Percentiles rank a stretch among this genome's conserved stretches.
Evolutionary conservation across 2,329 filamentous ascomycete genomes (phyloP).

Genomic region (Hypoxylon sp.): DNA sequence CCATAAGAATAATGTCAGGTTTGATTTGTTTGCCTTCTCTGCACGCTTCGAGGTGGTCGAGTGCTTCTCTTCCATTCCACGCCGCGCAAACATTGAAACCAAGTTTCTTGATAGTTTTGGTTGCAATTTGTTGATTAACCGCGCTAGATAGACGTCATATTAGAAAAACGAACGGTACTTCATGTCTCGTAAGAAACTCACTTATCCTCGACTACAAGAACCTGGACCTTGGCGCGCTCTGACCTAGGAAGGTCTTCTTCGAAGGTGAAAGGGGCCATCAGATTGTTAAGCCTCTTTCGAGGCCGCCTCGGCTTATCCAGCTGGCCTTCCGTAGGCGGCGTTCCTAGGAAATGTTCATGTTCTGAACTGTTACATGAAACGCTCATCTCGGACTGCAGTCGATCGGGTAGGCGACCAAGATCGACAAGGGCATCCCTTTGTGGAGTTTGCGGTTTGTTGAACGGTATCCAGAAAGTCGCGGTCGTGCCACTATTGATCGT

Average conservation of each 20-base stretch:
- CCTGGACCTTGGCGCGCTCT: slow-evolving; percentile 73
- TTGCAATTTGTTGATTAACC: slow-evolving; percentile 82
- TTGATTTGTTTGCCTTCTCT: slow-evolving; percentile 64
- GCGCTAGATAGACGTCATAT: slow-evolving; percentile 55
- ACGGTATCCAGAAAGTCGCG: slow-evolving; percentile 82
- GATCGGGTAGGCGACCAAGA: slow-evolving; percentile 74
- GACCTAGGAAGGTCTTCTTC: slow-evolving; percentile 64
- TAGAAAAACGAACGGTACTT: slow-evolving; percentile 23
- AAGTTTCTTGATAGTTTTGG: slow-evolving; percentile 79
- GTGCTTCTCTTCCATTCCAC: slow-evolving; percentile 83
- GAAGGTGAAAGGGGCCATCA: slow-evolving; percentile 47
- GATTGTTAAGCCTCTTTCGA: slow-evolving; percentile 53
- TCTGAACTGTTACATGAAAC: slow-evolving; percentile 78
- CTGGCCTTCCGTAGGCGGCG: slow-evolving; percentile 56
- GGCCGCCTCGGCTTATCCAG: slow-evolving; percentile 47
- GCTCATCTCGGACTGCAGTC: slow-evolving; percentile 73
- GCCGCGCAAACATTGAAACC: slow-evolving; percentile 78
- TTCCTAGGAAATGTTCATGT: slow-evolving; percentile 63
- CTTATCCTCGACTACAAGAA: slow-evolving; percentile 89
- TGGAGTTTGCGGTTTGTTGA: slow-evolving; percentile 74
- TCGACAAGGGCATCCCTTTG: slow-evolving; percentile 67
- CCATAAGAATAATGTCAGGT: slow-evolving; percentile 83
- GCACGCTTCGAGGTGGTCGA: slow-evolving; percentile 76
- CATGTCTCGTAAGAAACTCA: slow-evolving; percentile 56
- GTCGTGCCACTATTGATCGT: slow-evolving; percentile 76